A percentile compares a stretch with the other conserved stretches of the same genome.
Evolutionary conservation across 768 basidiomycete genomes (phyloP).

Genomic region (Plicaturopsis crispa): DNA sequence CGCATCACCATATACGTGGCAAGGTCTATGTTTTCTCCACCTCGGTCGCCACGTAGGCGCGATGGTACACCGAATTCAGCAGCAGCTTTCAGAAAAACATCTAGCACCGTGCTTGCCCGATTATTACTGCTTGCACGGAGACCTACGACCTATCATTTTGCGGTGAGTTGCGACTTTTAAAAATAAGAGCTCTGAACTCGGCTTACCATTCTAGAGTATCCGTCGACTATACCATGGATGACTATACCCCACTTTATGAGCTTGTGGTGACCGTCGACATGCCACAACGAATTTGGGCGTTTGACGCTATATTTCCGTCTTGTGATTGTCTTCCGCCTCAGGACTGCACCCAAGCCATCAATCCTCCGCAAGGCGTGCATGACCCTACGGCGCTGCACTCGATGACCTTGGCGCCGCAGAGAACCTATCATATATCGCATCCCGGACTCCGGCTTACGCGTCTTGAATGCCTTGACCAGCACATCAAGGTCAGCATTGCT

Average conservation of each 20-base stretch:
- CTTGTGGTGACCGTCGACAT: conserved; percentile 22
- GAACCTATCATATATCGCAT: conserved; percentile 7
- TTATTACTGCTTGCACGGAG: conserved; percentile 19
- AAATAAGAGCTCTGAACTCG: no score
- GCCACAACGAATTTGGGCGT: conserved; percentile 14
- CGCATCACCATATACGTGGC: conserved; percentile 26
- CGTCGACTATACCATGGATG: conserved; percentile 22
- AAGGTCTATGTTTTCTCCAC: conserved; percentile 22
- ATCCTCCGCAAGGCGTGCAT: conserved; percentile 3
- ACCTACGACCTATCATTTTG: conserved; percentile 11
- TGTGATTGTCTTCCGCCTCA: conserved; percentile 1
- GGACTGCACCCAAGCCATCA: conserved; percentile 5
- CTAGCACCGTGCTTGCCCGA: conserved; percentile 6
- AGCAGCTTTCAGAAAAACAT: conserved; percentile 4
- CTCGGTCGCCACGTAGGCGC: conserved; percentile 17
- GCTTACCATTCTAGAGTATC: conserved; percentile 9
- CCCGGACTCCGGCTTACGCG: conserved; percentile 7
- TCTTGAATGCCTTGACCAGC: conserved; percentile 7
- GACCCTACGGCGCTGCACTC: neutral
- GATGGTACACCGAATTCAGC: conserved; percentile 13
- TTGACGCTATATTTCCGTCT: conserved; percentile 9
- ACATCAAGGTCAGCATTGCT: conserved; percentile 8
- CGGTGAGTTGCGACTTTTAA: no score
- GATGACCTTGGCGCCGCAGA: neutral
- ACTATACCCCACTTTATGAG: conserved; percentile 19